Conservation (phyloP, 1,139 yeast species). For the Candida gigantensis region DNA sequence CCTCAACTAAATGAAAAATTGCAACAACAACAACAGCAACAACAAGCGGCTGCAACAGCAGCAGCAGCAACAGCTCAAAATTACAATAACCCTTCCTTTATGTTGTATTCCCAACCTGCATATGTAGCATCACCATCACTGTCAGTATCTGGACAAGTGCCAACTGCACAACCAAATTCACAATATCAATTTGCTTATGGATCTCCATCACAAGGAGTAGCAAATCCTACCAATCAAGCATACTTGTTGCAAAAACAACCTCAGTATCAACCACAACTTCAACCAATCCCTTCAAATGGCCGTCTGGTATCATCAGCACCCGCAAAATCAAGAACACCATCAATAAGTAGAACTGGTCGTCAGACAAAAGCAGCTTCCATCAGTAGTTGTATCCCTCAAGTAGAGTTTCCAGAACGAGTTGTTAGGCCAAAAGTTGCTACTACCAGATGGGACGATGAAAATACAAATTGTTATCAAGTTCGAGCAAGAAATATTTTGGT, state of each 20-base stretch:
- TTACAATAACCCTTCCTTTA: slow-evolving; percentile 7
- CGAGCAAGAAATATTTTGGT: slow-evolving; percentile 46
- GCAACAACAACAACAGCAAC: slow-evolving; percentile 11
- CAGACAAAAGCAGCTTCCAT: slow-evolving; percentile 20
- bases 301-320: slow-evolving; percentile 8
- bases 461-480: slow-evolving; percentile 51
- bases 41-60: slow-evolving; percentile 8
- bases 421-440: slow-evolving; percentile 44
- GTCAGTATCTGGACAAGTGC: neutral
- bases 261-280: slow-evolving; percentile 5
- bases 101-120: slow-evolving; percentile 15
- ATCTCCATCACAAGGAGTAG: slow-evolving; percentile 8
- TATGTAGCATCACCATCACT: slow-evolving; percentile 2
- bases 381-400: slow-evolving; percentile 15
- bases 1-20: neutral
- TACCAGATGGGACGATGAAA: slow-evolving; percentile 51
- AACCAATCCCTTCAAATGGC: slow-evolving; percentile 3
- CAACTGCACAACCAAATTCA: slow-evolving; percentile 1
- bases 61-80: slow-evolving; percentile 10
- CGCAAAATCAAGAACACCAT: slow-evolving; percentile 7
- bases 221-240: slow-evolving; percentile 5
- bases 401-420: slow-evolving; percentile 18
- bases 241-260: slow-evolving; percentile 12
- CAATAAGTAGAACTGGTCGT: slow-evolving; percentile 9
- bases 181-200: slow-evolving; percentile 12